These are phyloP conservation scores for Lachnellula cervina DNA, from an alignment of 2,329 filamentous ascomycete genomes.

Conservation along the genomic window DNA sequence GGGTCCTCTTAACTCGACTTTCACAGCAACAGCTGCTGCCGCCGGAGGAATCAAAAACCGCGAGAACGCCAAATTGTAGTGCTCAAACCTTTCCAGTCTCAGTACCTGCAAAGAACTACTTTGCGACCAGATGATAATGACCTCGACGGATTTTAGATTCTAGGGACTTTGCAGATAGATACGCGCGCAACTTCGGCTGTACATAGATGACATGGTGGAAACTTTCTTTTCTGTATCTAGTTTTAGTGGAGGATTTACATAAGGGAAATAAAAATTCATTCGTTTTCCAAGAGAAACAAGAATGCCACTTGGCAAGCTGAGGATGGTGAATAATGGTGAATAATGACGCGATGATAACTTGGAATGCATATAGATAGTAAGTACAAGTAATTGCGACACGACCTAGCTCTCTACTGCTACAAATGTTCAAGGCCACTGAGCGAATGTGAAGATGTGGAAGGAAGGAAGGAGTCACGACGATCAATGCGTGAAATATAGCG, in stretches of 20 bases:
- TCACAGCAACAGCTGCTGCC: conserved; percentile 8
- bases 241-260: conserved; percentile 2
- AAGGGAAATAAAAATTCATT: not conserved
- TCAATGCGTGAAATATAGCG: not conserved
- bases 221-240: conserved; percentile 16
- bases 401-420: too few species aligned
- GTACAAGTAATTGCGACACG: too few species aligned
- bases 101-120: conserved; percentile 20
- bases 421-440: too few species aligned
- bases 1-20: conserved; percentile 31
- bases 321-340: not conserved
- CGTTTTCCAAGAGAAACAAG: not conserved
- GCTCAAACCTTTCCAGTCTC: conserved; percentile 23
- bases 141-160: conserved; percentile 7
- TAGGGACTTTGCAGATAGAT: conserved; percentile 12
- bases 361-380: too few species aligned
- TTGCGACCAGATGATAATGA: conserved; percentile 5
- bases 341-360: too few species aligned
- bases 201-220: conserved; percentile 12
- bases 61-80: conserved; percentile 3
- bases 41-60: conserved; percentile 4
- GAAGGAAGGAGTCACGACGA: not conserved
- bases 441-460: not conserved
- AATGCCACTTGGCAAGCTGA: not conserved
- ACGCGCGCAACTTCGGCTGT: conserved; percentile 4